phyloP scores from a whole-genome alignment of 331 rosid species.

The Acacia pycnantha region DNA sequence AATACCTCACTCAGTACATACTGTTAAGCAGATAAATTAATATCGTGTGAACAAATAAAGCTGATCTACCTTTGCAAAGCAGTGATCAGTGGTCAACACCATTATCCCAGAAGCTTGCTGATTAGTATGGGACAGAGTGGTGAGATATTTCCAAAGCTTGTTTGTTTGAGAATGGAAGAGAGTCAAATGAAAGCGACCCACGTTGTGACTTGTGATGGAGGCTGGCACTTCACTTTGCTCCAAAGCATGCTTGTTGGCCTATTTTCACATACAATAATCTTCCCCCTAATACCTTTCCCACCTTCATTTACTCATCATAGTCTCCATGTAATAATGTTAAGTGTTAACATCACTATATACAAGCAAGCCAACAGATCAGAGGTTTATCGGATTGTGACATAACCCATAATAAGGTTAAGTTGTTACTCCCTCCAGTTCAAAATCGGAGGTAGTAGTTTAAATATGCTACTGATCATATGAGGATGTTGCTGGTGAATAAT shows the following conservation, averaged over 20 bases:
- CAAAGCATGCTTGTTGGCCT: not conserved
- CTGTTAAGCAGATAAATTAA: not conserved
- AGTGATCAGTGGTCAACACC: not conserved
- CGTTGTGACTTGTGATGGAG: not conserved
- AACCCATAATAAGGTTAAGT: too few relatives aligned
- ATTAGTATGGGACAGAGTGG: not conserved
- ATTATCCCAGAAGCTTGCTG: not conserved
- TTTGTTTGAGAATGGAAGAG: not conserved
- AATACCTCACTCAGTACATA: not conserved
- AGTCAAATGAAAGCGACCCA: constrained; percentile 8
- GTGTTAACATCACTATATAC: constrained; percentile 14
- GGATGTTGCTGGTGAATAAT: too few relatives aligned
- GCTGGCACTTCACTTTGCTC: not conserved
- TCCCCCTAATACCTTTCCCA: constrained; percentile 17
- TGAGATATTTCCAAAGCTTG: not conserved
- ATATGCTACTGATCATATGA: too few relatives aligned
- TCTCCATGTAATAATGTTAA: constrained; percentile 43
- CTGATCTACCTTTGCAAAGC: not conserved
- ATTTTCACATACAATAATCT: not conserved
- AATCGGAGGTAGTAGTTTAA: too few relatives aligned
- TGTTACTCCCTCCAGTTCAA: too few relatives aligned
- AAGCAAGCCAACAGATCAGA: too few relatives aligned
- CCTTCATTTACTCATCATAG: constrained; percentile 4
- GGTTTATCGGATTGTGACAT: too few relatives aligned
- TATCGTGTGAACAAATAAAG: not conserved